Base-by-base conservation (phyloP, 768 basidiomycete species). In the Suillus subaureus region DNA sequence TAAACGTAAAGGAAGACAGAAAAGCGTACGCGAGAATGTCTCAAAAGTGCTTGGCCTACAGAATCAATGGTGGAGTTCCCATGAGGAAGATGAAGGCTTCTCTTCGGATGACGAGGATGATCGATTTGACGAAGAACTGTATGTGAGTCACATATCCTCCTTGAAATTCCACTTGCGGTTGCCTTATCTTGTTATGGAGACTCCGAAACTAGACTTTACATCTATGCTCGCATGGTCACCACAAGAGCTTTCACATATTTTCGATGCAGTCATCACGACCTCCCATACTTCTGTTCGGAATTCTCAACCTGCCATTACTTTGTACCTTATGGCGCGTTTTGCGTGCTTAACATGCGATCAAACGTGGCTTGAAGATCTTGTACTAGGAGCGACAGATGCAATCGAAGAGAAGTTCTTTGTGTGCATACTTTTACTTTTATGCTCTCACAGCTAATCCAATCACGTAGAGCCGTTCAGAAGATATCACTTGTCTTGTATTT, bases 171-270 rank as follows among this genome's bases (percentile, higher is more conserved):
- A 31, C 37, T 51, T 61, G 56, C 40, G 55, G 54, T 67, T 68
- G 66, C 62, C 74, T 68, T 72, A 74, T 66, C 62, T 70, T 63
- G 39, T 35, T 67, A 66, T 75, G 58, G 58, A 92, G 88, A 93
- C 94, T 39, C 92, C 92, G 28, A 83, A 84, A 23, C 78, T 84
- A 70, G 90, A 93, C 74, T 94, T 90, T 72, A 85, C 90, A 23
- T 87, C 91, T 54, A 96, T 98, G 92, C 91, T 99, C 56, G 97
- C 94, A 21, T 99, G 96, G 79, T 91, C 94, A 18, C 92, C 94
- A 4, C 82, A 87, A 47, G 83, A 89, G 15, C 79, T 99, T 11
- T 89, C 93, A 2, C 82, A 85, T 66, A 90, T 96, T 42, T 89
- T 97, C 68, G 87, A 92, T 69, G 88, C 93, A 9, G 79, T 99